Evolutionary conservation across 345 rosid species (phyloP), one percentile per base, ranked within the genome.

Genomic region (Eucalyptus viminalis): DNA sequence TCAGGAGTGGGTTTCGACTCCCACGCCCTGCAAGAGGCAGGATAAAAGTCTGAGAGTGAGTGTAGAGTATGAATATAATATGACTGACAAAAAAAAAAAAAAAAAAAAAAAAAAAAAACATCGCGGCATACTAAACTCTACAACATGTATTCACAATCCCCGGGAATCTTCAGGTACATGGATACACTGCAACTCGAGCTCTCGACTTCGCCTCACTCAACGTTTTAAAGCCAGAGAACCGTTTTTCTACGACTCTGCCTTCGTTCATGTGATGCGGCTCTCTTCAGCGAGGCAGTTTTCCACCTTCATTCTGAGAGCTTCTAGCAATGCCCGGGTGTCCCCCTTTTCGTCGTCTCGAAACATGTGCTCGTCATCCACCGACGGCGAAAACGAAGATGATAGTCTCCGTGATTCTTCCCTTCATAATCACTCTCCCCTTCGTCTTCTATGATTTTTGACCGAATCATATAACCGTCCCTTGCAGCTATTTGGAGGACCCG

Each of bases 341-440:
- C 99, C 99, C 99, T 95, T 96, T 90, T 90, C 93, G 89, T 97
- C 99, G 88, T 98, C 99, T 60, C 34, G 16, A 60, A 60, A 60
- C 31, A 1, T 60, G 69, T 60, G 15, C 69, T 27, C 31, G 16
- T 27, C 8, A 2, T 27, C 16, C 76, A 14, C 10, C 19, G 37
- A 15, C 19, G 19, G 76, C 19, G 37, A n/a, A 65, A 65, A 65
- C 2, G 76, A n/a, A 65, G 16, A n/a, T n/a, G 19, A n/a, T 0
- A 14, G 3, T 65, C 76, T 65, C 76, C 34, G 37, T n/a, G 37
- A 65, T n/a, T 4, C 34, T n/a, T 65, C 37, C 72, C 37, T 15
- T 65, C 72, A 14, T n/a, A n/a, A n/a, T 65, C 37, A 14, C 72
- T 65, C 76, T 65, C 76, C 40, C 76, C 6, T 65, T n/a, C 37